Conservation (phyloP, 2,329 filamentous ascomycete genomes). For the Gaeumannomyces tritici region DNA sequence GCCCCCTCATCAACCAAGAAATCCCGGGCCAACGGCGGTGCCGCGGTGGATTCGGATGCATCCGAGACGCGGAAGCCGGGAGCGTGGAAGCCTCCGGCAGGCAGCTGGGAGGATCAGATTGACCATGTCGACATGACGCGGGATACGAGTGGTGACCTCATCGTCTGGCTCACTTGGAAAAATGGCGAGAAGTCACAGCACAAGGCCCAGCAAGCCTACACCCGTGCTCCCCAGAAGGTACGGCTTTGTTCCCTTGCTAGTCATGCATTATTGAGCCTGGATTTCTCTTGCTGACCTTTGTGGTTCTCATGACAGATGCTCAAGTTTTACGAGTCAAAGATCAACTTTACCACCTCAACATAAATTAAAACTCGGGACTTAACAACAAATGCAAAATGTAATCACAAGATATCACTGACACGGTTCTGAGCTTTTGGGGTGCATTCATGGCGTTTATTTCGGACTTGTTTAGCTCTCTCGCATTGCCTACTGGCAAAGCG, state of each 20-base stretch:
- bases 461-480: too few species aligned
- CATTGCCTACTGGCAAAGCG: too few species aligned
- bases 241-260: background rate
- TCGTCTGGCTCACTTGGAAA: slow-evolving; percentile 66
- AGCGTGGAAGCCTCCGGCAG: slow-evolving; percentile 58
- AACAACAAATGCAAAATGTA: background rate
- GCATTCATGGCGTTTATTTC: too few species aligned
- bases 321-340: slow-evolving; percentile 48
- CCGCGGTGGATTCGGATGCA: slow-evolving; percentile 38
- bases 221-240: slow-evolving; percentile 71
- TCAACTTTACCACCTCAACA: slow-evolving; percentile 23
- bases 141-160: slow-evolving; percentile 50
- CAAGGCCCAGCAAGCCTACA: slow-evolving; percentile 56
- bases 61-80: slow-evolving; percentile 30
- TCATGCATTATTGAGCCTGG: background rate
- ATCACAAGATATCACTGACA: background rate
- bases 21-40: slow-evolving; percentile 34
- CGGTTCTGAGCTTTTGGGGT: too few species aligned
- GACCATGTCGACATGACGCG: slow-evolving; percentile 63
- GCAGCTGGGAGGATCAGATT: slow-evolving; percentile 70
- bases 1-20: slow-evolving; percentile 30
- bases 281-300: background rate
- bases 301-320: slow-evolving; percentile 37
- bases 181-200: slow-evolving; percentile 64
- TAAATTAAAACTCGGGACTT: background rate